phyloP scores from a whole-genome alignment of 805 yeast species.

The Yarrowia hollandica region DNA sequence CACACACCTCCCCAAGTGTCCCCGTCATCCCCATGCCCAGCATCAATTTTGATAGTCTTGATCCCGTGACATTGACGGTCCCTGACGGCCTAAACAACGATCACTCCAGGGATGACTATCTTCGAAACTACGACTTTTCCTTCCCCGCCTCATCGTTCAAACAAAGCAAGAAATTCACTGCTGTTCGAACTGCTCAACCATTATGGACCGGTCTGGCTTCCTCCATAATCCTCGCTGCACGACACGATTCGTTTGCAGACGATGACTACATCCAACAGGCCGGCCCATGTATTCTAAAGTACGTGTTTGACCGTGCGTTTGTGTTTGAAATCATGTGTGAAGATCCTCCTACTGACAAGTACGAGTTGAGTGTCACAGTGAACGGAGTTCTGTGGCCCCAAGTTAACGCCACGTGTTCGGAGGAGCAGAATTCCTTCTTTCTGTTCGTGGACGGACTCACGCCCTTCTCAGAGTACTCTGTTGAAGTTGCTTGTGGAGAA shows the following conservation, averaged over 20 bases:
- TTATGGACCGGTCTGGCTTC: conserved; percentile 43
- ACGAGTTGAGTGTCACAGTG: conserved; percentile 45
- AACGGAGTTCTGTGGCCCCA: conserved; percentile 73
- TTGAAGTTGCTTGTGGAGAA: conserved; percentile 47
- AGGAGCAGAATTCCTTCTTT: neutral
- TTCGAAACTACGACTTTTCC: conserved; percentile 33
- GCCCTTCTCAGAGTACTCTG: conserved; percentile 63
- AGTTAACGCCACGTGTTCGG: conserved; percentile 47
- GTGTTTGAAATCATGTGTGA: conserved; percentile 31
- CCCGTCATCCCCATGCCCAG: neutral
- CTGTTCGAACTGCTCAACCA: conserved; percentile 39
- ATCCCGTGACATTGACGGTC: conserved; percentile 29
- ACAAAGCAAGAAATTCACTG: conserved; percentile 38
- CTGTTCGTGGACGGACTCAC: conserved; percentile 65
- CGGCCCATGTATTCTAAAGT: conserved; percentile 39
- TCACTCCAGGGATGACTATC: neutral
- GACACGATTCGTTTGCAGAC: conserved; percentile 35
- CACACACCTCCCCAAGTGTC: neutral
- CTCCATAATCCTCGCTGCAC: conserved; percentile 41
- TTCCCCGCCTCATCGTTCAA: conserved; percentile 34
- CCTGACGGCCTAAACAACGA: neutral
- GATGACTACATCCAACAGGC: conserved; percentile 30
- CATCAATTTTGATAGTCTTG: conserved; percentile 16
- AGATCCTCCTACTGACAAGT: conserved; percentile 41
- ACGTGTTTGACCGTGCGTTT: conserved; percentile 41